These are phyloP conservation scores for Penicillium argentinense DNA, from an alignment of 495 filamentous ascomycete genomes.

Conservation along the genomic window DNA sequence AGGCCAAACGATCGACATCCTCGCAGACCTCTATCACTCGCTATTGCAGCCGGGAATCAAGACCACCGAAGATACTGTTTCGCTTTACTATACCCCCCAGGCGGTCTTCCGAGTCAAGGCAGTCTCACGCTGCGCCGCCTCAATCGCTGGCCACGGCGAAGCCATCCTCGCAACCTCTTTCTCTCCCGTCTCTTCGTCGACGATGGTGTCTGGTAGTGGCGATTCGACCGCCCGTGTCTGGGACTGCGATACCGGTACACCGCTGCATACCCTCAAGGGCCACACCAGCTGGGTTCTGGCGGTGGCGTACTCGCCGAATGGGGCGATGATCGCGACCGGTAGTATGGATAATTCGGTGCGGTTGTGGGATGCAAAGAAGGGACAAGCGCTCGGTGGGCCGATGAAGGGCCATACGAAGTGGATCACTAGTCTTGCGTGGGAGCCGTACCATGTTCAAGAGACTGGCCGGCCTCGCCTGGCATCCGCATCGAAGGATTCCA, in stretches of 20 bases:
- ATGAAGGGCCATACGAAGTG: slow-evolving; percentile 91
- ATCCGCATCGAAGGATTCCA: slow-evolving; percentile 87
- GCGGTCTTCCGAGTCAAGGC: slow-evolving; percentile 93
- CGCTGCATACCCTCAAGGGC: slow-evolving; percentile 84
- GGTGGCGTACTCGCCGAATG: slow-evolving; percentile 84
- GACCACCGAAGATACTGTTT: slow-evolving; percentile 72
- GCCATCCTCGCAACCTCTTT: slow-evolving; percentile 88
- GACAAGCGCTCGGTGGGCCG: slow-evolving; percentile 69
- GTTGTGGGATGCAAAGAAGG: slow-evolving; percentile 85
- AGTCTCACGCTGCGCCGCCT: slow-evolving; percentile 83
- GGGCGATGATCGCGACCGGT: slow-evolving; percentile 79
- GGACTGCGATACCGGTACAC: slow-evolving; percentile 94
- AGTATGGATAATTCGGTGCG: slow-evolving; percentile 91
- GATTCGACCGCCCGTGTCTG: slow-evolving; percentile 92
- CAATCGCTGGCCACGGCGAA: slow-evolving; percentile 88
- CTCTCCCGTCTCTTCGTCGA: slow-evolving; percentile 75
- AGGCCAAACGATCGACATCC: slow-evolving; percentile 56
- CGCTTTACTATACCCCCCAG: slow-evolving; percentile 82
- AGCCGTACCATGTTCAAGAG: slow-evolving; percentile 85
- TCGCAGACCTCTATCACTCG: slow-evolving; percentile 73
- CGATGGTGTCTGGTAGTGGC: slow-evolving; percentile 85
- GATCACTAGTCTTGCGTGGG: slow-evolving; percentile 87
- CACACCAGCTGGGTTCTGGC: slow-evolving; percentile 93
- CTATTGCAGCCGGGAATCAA: slow-evolving; percentile 62
- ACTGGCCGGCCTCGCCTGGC: slow-evolving; percentile 75